phyloP scores from a whole-genome alignment of 2,329 filamentous ascomycete genomes.

The Verticillium dahliae region DNA sequence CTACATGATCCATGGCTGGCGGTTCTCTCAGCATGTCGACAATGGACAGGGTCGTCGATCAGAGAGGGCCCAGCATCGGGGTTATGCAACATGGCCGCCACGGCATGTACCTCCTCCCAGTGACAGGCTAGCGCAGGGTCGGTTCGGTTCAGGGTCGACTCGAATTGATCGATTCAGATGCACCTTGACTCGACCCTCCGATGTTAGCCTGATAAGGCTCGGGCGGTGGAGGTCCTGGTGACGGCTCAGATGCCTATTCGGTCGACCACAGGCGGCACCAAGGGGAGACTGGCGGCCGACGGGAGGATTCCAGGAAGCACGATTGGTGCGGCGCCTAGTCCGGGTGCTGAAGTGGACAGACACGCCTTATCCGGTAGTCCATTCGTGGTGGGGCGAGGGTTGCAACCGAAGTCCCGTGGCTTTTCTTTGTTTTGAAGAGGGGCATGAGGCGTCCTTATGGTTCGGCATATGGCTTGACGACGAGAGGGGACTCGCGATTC shows the following conservation, averaged over 20 bases:
- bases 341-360: background rate
- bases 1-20: too few species aligned
- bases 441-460: too few species aligned
- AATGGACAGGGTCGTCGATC: too few species aligned
- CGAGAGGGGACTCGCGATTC: too few species aligned
- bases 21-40: too few species aligned
- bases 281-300: background rate
- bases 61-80: too few species aligned
- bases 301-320: background rate
- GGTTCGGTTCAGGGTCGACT: background rate
- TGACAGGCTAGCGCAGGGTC: background rate
- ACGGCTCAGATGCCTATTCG: background rate
- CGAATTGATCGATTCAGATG: background rate
- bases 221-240: background rate
- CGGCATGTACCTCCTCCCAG: too few species aligned
- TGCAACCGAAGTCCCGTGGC: background rate
- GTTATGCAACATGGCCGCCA: too few species aligned
- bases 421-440: background rate
- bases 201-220: background rate
- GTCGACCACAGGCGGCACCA: background rate
- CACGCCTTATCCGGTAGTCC: background rate
- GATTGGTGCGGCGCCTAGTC: background rate
- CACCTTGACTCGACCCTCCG: background rate
- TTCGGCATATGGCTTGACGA: background rate
- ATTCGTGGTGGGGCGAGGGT: background rate